These are phyloP conservation scores for Eimeria zaria DNA, from an alignment of 169 alveolate genomes.

Conservation along the genomic window DNA sequence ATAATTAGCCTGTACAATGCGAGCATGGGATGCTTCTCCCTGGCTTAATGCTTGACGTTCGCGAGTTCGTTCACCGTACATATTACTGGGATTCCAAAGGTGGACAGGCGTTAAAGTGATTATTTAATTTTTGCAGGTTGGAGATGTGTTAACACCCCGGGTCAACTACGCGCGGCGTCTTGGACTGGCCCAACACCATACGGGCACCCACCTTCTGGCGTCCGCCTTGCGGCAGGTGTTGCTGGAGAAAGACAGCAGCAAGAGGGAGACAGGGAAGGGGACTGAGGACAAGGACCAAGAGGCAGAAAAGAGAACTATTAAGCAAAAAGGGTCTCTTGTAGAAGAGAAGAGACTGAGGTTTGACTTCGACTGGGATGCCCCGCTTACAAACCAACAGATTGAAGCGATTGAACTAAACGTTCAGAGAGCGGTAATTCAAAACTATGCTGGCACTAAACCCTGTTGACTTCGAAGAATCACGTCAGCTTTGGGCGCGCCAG, in stretches of 20 bases:
- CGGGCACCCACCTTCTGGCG: constrained; percentile 96
- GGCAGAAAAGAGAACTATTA: not conserved
- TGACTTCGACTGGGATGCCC: constrained; percentile 91
- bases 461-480: not conserved
- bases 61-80: not conserved
- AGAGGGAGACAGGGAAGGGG: not conserved
- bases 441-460: not conserved
- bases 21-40: not conserved
- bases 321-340: constrained; percentile 95
- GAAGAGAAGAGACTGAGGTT: constrained; percentile 94
- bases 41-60: too few relatives aligned
- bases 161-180: constrained; percentile 94
- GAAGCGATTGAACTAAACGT: constrained; percentile 64
- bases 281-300: not conserved
- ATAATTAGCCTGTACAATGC: not conserved
- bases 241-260: constrained; percentile 91
- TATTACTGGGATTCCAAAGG: not conserved
- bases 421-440: constrained; percentile 68
- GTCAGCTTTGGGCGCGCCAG: not conserved
- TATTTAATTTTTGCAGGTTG: constrained; percentile 53
- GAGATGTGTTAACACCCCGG: constrained; percentile 83
- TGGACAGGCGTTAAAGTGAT: not conserved
- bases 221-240: constrained; percentile 92
- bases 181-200: constrained; percentile 95
- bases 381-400: constrained; percentile 82